phyloP scores from a whole-genome alignment of 2,329 filamentous ascomycete species.

The Pseudonectria foliicola region DNA sequence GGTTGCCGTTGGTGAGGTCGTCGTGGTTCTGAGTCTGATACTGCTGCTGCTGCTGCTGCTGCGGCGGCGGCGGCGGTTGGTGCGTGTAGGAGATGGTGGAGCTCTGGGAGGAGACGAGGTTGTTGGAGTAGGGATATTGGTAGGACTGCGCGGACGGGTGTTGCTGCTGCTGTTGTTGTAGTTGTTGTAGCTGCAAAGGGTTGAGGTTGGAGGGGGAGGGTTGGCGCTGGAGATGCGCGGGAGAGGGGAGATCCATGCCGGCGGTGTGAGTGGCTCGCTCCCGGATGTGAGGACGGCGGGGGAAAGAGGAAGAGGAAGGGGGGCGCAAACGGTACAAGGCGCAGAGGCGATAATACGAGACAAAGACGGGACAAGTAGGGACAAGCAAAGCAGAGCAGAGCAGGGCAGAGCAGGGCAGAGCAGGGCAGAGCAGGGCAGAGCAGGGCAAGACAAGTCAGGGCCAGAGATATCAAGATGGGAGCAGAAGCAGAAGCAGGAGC shows the following conservation, averaged over 20 bases:
- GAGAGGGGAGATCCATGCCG: slow-evolving; percentile 26
- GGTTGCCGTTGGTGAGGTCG: slow-evolving; percentile 7
- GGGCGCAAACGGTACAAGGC: too few relatives aligned
- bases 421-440: too few relatives aligned
- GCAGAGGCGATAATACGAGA: too few relatives aligned
- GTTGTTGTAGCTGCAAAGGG: too few relatives aligned
- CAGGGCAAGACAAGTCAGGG: too few relatives aligned
- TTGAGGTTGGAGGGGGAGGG: slow-evolving; percentile 15
- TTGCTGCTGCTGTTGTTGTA: slow-evolving; percentile 2
- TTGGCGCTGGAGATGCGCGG: slow-evolving; percentile 15
- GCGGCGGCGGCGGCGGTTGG: slow-evolving; percentile 12
- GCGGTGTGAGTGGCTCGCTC: too few relatives aligned
- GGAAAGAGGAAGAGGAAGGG: neutral
- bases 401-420: too few relatives aligned
- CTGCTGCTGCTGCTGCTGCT: slow-evolving; percentile 9
- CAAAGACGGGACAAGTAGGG: too few relatives aligned
- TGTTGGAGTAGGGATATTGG: slow-evolving; percentile 13
- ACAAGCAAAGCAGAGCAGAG: too few relatives aligned
- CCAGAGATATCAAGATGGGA: too few relatives aligned
- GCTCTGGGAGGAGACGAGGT: slow-evolving; percentile 14
- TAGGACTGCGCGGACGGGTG: slow-evolving; percentile 8
- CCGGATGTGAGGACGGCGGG: too few relatives aligned
- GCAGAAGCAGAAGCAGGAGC: slow-evolving; percentile 4
- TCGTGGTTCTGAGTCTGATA: slow-evolving; percentile 14
- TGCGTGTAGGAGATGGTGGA: slow-evolving; percentile 12